These are phyloP conservation scores for Penicillium sp. DNA, from an alignment of 2,329 filamentous ascomycete genomes.

Conservation along the genomic window DNA sequence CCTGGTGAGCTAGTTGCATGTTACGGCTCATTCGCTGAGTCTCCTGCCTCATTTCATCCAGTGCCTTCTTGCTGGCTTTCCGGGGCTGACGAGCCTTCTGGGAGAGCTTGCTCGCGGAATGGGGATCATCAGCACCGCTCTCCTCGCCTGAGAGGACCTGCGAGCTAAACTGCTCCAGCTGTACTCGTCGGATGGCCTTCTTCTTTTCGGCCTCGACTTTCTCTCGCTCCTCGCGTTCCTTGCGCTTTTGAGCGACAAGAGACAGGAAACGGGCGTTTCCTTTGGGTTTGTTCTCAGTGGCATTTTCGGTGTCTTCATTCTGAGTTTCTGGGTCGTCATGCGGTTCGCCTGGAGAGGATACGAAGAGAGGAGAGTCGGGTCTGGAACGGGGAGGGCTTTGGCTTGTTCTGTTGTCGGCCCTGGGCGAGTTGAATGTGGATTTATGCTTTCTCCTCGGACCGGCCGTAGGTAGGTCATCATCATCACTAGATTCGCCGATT, in stretches of 20 bases:
- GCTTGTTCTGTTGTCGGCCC: constrained; percentile 27
- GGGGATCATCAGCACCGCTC: constrained; percentile 59
- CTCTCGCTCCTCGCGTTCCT: constrained; percentile 67
- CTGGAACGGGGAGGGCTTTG: constrained; percentile 26
- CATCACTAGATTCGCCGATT: constrained; percentile 19
- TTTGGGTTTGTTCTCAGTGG: constrained; percentile 25
- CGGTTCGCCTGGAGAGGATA: constrained; percentile 37
- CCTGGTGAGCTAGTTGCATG: constrained; percentile 87
- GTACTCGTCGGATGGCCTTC: constrained; percentile 35
- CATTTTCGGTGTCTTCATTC: constrained; percentile 25
- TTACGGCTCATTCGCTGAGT: constrained; percentile 87
- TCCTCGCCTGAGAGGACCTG: constrained; percentile 51
- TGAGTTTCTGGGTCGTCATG: constrained; percentile 23
- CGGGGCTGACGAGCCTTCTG: constrained; percentile 66
- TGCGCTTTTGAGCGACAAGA: constrained; percentile 69
- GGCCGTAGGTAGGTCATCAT: constrained; percentile 34
- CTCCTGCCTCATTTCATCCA: constrained; percentile 93
- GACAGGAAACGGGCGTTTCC: constrained; percentile 65
- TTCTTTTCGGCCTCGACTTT: constrained; percentile 49
- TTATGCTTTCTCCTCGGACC: constrained; percentile 29
- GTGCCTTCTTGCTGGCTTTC: constrained; percentile 89
- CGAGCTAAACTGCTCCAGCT: constrained; percentile 35
- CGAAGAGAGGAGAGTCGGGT: constrained; percentile 45
- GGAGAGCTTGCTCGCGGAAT: constrained; percentile 64
- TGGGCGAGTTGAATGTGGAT: constrained; percentile 26